phyloP scores from a whole-genome alignment of 2,329 filamentous ascomycete genomes.

The Sarocladium kiliense region DNA sequence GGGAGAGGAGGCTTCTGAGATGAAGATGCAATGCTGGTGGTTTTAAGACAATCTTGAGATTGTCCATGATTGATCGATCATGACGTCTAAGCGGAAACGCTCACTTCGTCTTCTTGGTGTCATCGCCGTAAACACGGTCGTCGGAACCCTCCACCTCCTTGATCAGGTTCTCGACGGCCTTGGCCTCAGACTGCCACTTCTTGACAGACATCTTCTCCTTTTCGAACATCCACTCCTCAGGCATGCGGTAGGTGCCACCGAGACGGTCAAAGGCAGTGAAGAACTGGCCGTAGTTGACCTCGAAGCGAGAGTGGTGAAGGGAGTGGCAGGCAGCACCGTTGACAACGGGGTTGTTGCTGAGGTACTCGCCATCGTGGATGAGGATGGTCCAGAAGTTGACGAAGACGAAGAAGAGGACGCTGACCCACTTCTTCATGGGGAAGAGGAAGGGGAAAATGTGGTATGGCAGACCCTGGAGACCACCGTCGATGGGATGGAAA shows the following conservation, averaged over 20 bases:
- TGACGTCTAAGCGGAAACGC: background rate
- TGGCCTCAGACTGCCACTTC: slow-evolving; percentile 73
- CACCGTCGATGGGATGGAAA: slow-evolving; percentile 93
- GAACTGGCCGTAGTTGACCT: slow-evolving; percentile 84
- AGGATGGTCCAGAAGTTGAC: slow-evolving; percentile 97
- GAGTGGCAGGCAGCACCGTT: slow-evolving; percentile 91
- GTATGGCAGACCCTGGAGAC: slow-evolving; percentile 82
- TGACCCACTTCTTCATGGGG: slow-evolving; percentile 86
- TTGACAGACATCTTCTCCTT: slow-evolving; percentile 80
- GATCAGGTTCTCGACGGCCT: slow-evolving; percentile 71
- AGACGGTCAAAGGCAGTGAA: slow-evolving; percentile 88
- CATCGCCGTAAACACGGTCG: slow-evolving; percentile 40
- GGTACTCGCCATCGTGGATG: slow-evolving; percentile 94
- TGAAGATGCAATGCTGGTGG: background rate
- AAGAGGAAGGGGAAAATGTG: slow-evolving; percentile 91
- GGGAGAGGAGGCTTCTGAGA: background rate
- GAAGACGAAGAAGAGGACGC: slow-evolving; percentile 79
- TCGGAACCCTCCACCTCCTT: slow-evolving; percentile 62
- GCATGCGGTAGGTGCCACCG: slow-evolving; percentile 79
- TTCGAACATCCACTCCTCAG: slow-evolving; percentile 79
- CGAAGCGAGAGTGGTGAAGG: slow-evolving; percentile 59
- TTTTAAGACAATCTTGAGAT: background rate
- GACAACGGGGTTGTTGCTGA: slow-evolving; percentile 83
- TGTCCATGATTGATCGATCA: background rate
- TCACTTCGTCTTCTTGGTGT: slow-evolving; percentile 39